Evolutionary conservation across 2,329 filamentous ascomycete species (phyloP), one percentile per base, ranked within the genome.

Genomic region (Gnomoniopsis smithogilvyi): DNA sequence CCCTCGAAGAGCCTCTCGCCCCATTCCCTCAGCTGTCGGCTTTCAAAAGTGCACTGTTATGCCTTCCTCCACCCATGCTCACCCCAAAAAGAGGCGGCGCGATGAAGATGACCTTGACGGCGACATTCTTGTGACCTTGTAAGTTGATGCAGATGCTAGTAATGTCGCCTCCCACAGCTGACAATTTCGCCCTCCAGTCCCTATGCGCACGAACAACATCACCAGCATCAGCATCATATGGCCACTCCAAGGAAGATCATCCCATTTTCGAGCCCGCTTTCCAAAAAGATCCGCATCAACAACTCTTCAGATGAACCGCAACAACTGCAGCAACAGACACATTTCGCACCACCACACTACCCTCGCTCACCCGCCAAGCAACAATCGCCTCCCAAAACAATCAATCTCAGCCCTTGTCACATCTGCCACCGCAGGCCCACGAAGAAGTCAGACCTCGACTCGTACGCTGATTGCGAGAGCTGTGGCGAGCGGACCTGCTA

Each of bases 371-470:
- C 54, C 22, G 46, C 57, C 51, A 30, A 62, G 43, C 62, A 38
- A 54, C 55, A 63, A 22, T 52, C 60, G 33, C 51, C 62, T 56
- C 59, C 63, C 33, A 62, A 30, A 41, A 52, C 59, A 14, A 64
- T 56, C 19, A 54, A 61, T 17, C 73, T 85, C 26, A 74, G 73
- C 43, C 80, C 86, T 0, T 91, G 88, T 69, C 85, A 90, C 72
- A 83, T 89, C 63, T 91, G 88, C 76, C 81, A 82, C 66, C 81
- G 85, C 46, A 81, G 81, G 56, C 88, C 88, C 1, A 86, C 79
- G 54, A 84, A 84, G 64, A 88, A 83, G 68, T 79, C 79, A 6
- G 86, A 90, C 58, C 78, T 90, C 36, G 86, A 89, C 69, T 83
- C 82, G 11, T 90, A 85, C 67, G 81, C 85, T 50, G 78, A 85